Evolutionary conservation across 2,329 filamentous ascomycete species (phyloP), one percentile per base, ranked within the genome.

Genomic region (Penicillium aurantiogriseum): DNA sequence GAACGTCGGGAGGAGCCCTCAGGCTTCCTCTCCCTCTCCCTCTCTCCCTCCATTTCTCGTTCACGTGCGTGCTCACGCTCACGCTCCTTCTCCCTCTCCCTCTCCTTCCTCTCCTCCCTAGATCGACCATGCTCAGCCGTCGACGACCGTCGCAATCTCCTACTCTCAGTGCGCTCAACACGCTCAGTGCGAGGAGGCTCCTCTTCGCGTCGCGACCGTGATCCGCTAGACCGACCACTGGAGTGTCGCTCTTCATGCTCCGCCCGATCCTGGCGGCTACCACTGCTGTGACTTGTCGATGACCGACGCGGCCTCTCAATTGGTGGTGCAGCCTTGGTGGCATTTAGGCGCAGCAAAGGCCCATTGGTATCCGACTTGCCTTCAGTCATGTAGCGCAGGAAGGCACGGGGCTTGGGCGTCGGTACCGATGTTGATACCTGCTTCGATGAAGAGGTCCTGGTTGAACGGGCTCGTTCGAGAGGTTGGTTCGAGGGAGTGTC

Each of bases 321-420:
- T 29, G 69, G 69, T 31, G 65, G 68, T 27, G 68, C 63, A 40
- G 68, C 71, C 56, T 72, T 74, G 52, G 62, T 57, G 42, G 68
- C 67, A 53, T 76, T 77, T 19, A 78, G 61, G 51, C 69, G 73
- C 36, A 78, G 65, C 17, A 77, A 65, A n/a, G 71, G 75, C 0
- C 69, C 71, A 31, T 72, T 71, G 19, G 71, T 75, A 50, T 77
- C 72, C 5, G 75, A 76, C 42, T 76, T 69, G n/a, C 74, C 77
- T 17, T 69, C 70, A 17, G 70, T 71, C 65, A 77, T 72, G 53
- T 72, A 76, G 29, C 70, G 68, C 36, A 74, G 57, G 58, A 72
- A 72, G 39, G 68, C 67, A 44, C 68, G 65, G 36, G 66, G 69
- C 21, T 57, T 66, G 11, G 62, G 62, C 11, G 58, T 58, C 13